Percentiles rank a stretch among this genome's conserved stretches.
Conservation (phyloP, 306 rosid species). For the Cucumis hystrix region DNA sequence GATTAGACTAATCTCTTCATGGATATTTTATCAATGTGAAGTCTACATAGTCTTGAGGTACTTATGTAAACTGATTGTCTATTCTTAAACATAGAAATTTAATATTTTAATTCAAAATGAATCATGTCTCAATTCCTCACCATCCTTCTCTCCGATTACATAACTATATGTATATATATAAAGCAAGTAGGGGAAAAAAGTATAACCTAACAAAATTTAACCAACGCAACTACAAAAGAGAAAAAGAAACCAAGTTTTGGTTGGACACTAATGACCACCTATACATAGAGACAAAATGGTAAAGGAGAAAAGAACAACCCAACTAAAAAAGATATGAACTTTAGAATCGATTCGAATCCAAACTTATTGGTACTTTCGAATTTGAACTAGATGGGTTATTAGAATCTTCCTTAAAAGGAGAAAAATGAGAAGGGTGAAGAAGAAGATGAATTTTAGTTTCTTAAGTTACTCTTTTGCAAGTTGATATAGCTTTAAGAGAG, state of each 20-base stretch:
- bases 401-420: no score
- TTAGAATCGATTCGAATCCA: not conserved
- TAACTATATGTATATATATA: not conserved
- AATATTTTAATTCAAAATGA: not conserved
- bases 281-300: not conserved
- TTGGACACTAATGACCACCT: no score
- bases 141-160: not conserved
- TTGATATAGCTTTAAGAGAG: not conserved
- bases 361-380: no score
- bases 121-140: not conserved
- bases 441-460: not conserved
- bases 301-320: not conserved
- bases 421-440: no score
- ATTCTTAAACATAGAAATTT: not conserved
- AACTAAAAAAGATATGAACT: not conserved
- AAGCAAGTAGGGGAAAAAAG: not conserved
- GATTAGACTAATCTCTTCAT: no score
- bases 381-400: no score
- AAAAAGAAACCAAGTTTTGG: not conserved
- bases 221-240: not conserved
- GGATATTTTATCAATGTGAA: not conserved
- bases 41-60: not conserved
- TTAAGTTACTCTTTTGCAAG: not conserved
- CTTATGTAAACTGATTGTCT: accelerated
- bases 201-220: not conserved